Base-by-base conservation (phyloP, 2,329 filamentous ascomycete genomes). In the Calonectria pseudoturangicola region DNA sequence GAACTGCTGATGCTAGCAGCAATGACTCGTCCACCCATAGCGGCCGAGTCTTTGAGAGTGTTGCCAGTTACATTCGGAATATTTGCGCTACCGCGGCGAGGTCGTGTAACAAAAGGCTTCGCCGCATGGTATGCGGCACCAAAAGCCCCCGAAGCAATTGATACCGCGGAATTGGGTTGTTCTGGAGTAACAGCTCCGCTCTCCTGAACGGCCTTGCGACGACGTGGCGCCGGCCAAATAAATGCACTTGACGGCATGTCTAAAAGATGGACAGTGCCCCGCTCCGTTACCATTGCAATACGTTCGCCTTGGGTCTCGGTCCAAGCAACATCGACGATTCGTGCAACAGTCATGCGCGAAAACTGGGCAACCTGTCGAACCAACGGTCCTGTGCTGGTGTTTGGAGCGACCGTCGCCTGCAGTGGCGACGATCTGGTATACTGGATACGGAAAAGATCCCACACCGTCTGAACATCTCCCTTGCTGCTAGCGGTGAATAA, bases 221-320 rank as follows among this genome's bases (percentile, higher is more conserved):
- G 87, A 47, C 90, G 89, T 50, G 92, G 92, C 28, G 95, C 94
- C 48, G 96, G 96, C 96, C 96, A 98, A 76, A 94, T 92, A 78
- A 96, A 96, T 5, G 95, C 94, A 74, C 92, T 94, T 56, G 91
- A 89, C 10, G 95, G 95, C 83, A 98, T 91, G 76, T 98, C 94
- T 75, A 98, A 93, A 51, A 98, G 90, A 84, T 99, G 97, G 13
- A 98, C 92, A 10, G 97, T 99, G n/a, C 96, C 95, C 77, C 96
- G 94, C 80, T 98, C 95, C 0, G 97, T 98, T 30, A 98, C 92
- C 85, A 99, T 92, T 2, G 96, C 96, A 47, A 97, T 86, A 71
- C 94, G 93, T 81, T 98, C 94, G 27, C 94, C 95, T 69, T 93
- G 92, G 4, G 94, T 94, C 68, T 91, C 90, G 2, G 93, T 93